Evolutionary conservation across 2,329 filamentous ascomycete species (phyloP).

Genomic region (Paraphaeosphaeria minitans): DNA sequence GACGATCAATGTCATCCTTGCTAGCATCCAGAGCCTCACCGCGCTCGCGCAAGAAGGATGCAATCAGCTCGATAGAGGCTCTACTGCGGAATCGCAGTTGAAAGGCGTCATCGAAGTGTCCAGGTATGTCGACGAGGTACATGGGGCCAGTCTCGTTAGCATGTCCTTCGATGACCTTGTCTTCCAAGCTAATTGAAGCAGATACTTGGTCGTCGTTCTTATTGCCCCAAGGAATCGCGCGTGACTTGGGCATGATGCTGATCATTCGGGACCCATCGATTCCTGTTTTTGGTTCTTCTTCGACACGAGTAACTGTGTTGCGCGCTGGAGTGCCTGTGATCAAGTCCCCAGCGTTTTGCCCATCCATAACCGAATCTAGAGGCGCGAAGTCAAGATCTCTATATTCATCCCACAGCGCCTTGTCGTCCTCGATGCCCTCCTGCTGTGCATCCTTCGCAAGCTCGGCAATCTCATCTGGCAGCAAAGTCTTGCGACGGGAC

Average conservation of each 20-base stretch:
- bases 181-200: neutral
- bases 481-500: conserved; percentile 25
- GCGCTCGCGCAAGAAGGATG: conserved; percentile 13
- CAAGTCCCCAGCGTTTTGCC: conserved; percentile 19
- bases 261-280: neutral
- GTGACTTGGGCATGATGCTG: neutral
- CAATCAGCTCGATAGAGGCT: conserved; percentile 1
- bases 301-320: neutral
- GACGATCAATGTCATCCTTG: conserved; percentile 13
- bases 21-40: conserved; percentile 13
- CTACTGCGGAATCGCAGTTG: conserved; percentile 6
- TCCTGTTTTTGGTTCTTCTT: neutral
- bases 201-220: neutral
- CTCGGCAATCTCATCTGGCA: conserved; percentile 27
- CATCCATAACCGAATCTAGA: conserved; percentile 25
- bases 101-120: conserved; percentile 10
- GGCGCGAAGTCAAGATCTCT: conserved; percentile 29
- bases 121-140: conserved; percentile 18
- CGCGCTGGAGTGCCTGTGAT: conserved; percentile 17
- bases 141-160: neutral
- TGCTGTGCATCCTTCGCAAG: conserved; percentile 18
- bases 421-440: neutral
- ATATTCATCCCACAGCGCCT: conserved; percentile 12
- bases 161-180: neutral
- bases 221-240: neutral